Conservation (phyloP, 1,284 basidiomycete species). For the Leccinum glutinopallens region DNA sequence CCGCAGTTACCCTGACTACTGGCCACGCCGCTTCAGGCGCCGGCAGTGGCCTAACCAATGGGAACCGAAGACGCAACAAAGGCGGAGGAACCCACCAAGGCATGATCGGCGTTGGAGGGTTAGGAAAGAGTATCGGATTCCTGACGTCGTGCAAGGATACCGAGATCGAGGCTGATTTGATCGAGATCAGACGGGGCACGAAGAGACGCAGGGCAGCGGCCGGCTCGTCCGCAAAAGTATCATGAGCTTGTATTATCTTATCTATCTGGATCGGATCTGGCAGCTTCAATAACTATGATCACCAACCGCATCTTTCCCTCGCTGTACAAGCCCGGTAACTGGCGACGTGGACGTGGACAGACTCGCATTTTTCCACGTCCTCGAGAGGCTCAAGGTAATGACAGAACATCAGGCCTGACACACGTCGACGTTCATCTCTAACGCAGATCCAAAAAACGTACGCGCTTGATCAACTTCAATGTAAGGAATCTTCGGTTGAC, state of each 20-base stretch:
- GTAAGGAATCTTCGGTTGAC: slow-evolving; percentile 43
- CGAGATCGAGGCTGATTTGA: slow-evolving; percentile 72
- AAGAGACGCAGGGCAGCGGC: slow-evolving; percentile 64
- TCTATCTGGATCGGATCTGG: slow-evolving; percentile 31
- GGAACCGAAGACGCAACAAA: slow-evolving; percentile 57
- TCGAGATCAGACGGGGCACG: slow-evolving; percentile 72
- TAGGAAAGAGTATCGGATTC: slow-evolving; percentile 64
- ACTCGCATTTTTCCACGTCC: slow-evolving; percentile 86
- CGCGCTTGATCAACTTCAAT: slow-evolving; percentile 87
- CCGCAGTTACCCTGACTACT: slow-evolving; percentile 42
- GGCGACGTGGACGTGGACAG: slow-evolving; percentile 65
- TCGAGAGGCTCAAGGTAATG: slow-evolving; percentile 83
- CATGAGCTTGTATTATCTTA: slow-evolving; percentile 35
- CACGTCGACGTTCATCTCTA: background rate
- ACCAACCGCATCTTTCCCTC: slow-evolving; percentile 49
- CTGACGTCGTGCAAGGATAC: slow-evolving; percentile 58
- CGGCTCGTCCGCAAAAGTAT: slow-evolving; percentile 34
- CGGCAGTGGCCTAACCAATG: slow-evolving; percentile 42
- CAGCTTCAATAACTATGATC: slow-evolving; percentile 1
- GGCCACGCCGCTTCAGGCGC: slow-evolving; percentile 36
- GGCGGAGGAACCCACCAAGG: slow-evolving; percentile 55
- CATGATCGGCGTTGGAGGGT: slow-evolving; percentile 52
- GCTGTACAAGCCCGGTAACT: slow-evolving; percentile 53
- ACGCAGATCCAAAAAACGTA: slow-evolving; percentile 85
- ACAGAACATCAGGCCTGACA: background rate